Conservation (phyloP, 176 grass and related monocot species). For the Metroxylon sagu region DNA sequence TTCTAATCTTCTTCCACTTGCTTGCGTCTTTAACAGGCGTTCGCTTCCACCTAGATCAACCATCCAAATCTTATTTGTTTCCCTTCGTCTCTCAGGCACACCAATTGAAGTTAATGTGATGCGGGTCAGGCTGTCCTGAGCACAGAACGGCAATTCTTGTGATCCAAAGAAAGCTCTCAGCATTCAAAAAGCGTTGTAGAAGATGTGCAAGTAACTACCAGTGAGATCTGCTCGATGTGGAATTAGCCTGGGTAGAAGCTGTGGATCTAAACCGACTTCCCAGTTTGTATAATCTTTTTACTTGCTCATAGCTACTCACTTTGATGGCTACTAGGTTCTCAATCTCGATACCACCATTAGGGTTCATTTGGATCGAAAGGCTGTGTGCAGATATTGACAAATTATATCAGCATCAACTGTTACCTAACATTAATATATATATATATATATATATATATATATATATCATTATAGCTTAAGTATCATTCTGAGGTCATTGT, state of each 20-base stretch:
- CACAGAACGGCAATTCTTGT: constrained; percentile 19
- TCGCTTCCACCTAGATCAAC: constrained; percentile 96
- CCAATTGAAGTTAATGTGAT: constrained; percentile 59
- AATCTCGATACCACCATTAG: constrained; percentile 66
- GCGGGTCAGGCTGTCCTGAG: constrained; percentile 75
- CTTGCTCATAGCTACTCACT: constrained; percentile 72
- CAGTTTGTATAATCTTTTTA: constrained; percentile 75
- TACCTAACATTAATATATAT: too few species aligned
- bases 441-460: too few species aligned
- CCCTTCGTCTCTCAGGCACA: constrained; percentile 52
- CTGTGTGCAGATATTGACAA: constrained; percentile 23
- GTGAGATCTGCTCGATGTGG: constrained; percentile 92
- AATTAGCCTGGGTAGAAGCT: constrained; percentile 82
- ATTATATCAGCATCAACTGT: too few species aligned
- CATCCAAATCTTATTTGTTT: constrained; percentile 93
- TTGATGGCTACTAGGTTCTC: constrained; percentile 72
- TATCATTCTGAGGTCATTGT: too few species aligned
- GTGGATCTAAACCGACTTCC: constrained; percentile 74
- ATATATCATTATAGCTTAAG: too few species aligned
- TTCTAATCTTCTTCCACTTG: constrained; percentile 82
- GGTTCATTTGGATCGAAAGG: constrained; percentile 71
- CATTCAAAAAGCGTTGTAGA: neutral
- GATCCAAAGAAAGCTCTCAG: constrained; percentile 2
- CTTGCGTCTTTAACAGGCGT: constrained; percentile 87
- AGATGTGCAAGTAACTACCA: constrained; percentile 38